phyloP scores from a whole-genome alignment of 2,329 filamentous ascomycete genomes.

The Aspergillus alliaceus region DNA sequence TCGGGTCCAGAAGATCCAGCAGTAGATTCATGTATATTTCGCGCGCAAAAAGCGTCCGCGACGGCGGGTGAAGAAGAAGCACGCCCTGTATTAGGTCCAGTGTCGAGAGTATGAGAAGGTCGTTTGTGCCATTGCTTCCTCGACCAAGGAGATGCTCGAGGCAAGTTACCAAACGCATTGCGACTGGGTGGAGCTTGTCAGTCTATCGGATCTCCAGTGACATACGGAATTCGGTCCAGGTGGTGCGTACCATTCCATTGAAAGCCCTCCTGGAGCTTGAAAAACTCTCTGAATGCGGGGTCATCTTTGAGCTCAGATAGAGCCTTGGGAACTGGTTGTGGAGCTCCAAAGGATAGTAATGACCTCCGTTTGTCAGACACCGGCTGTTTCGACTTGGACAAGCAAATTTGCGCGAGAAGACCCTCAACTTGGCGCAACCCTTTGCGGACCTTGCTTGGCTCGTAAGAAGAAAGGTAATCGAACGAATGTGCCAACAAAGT shows the following conservation, averaged over 20 bases:
- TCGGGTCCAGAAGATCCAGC: slow-evolving; percentile 88
- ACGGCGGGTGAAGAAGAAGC: slow-evolving; percentile 85
- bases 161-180: slow-evolving; percentile 78
- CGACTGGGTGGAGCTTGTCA: slow-evolving; percentile 54
- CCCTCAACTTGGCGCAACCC: slow-evolving; percentile 92
- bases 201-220: neutral
- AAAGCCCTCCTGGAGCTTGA: slow-evolving; percentile 93
- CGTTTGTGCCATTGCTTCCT: slow-evolving; percentile 77
- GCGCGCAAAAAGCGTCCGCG: slow-evolving; percentile 79
- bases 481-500: slow-evolving; percentile 88
- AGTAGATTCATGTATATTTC: slow-evolving; percentile 96
- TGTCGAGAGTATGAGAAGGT: slow-evolving; percentile 82
- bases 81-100: slow-evolving; percentile 87
- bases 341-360: slow-evolving; percentile 38
- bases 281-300: slow-evolving; percentile 91
- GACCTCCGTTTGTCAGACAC: slow-evolving; percentile 45
- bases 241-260: slow-evolving; percentile 76
- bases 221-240: neutral
- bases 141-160: slow-evolving; percentile 84
- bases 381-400: slow-evolving; percentile 55
- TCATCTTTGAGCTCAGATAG: slow-evolving; percentile 73
- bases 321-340: slow-evolving; percentile 56
- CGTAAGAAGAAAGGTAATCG: slow-evolving; percentile 92
- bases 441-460: slow-evolving; percentile 86
- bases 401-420: slow-evolving; percentile 89